Evolutionary conservation across 257 asterid genomes (phyloP).

Genomic region (Nicotiana otophora): DNA sequence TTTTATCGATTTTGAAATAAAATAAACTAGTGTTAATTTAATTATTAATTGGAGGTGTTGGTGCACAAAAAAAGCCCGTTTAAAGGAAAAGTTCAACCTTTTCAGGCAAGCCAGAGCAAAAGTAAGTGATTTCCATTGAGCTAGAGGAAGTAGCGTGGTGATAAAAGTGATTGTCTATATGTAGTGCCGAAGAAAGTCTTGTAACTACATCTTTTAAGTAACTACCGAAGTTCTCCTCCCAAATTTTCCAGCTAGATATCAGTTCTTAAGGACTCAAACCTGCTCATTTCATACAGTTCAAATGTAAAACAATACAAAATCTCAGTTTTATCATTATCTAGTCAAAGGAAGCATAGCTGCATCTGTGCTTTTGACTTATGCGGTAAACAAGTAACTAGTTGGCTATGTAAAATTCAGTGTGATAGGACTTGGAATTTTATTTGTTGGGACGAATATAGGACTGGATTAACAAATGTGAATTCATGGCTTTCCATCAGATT

Average conservation of each 20-base stretch:
- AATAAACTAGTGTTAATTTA: background rate
- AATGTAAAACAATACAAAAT: background rate
- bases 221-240: background rate
- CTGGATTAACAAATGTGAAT: background rate
- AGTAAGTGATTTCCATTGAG: background rate
- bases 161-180: background rate
- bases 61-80: background rate
- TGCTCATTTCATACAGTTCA: background rate
- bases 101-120: background rate
- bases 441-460: background rate
- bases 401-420: background rate
- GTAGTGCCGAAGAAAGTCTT: background rate
- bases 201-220: background rate
- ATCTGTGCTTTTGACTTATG: background rate
- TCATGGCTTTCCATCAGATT: background rate
- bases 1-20: background rate
- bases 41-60: background rate
- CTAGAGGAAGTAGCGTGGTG: background rate
- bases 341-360: background rate
- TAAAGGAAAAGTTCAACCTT: background rate
- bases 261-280: background rate
- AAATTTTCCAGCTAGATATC: background rate
- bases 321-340: background rate
- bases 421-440: background rate
- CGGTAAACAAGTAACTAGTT: background rate